Base-by-base conservation (phyloP, 2,329 filamentous ascomycete species). In the Cryphonectria carpinicola region DNA sequence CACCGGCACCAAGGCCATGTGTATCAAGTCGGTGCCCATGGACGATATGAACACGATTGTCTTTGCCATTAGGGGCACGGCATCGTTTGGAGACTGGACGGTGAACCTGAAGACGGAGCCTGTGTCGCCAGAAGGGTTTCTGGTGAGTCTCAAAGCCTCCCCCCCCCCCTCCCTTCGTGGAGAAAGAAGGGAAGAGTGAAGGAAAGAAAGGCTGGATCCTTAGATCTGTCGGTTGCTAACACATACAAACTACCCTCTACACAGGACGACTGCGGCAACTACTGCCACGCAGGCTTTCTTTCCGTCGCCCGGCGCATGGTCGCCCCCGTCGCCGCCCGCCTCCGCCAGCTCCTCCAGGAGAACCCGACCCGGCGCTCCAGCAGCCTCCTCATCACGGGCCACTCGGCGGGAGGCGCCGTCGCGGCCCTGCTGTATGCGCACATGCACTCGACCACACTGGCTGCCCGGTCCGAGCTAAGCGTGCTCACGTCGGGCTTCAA, bases 381-480 rank as follows among this genome's bases (percentile, higher is more conserved):
- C 76, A 93, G 90, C 22, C 84, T 97, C 11, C 84, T 97, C 25
- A 92, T 97, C 72, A 97, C 94, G 0, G 94, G 94, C 0, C 94
- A 97, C 77, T 94, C 91, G 1, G 94, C 94, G 0, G 94, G 94
- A 22, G 94, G 94, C 3, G 94, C 94, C 0, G 90, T 97, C 0
- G 94, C 94, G 0, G 87, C 90, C 3, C 83, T 97, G 14, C 84
- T 97, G 0, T 97, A 94, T 80, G 87, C 88, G 49, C 94, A 97
- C 80, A 95, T 97, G 90, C 86, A 95, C 54, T 84, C 89, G 2
- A 84, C 82, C 2, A 86, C 85, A 1, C 80, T 79, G 17, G 80
- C 80, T 2, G 84, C 90, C 3, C 79, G 84, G 58, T 93, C 90
- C 8, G 92, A 95, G 76, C 87, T 97, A 60, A 93, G 87, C 72